phyloP scores from a whole-genome alignment of 257 asterid genomes.

The Jacaranda copaia region DNA sequence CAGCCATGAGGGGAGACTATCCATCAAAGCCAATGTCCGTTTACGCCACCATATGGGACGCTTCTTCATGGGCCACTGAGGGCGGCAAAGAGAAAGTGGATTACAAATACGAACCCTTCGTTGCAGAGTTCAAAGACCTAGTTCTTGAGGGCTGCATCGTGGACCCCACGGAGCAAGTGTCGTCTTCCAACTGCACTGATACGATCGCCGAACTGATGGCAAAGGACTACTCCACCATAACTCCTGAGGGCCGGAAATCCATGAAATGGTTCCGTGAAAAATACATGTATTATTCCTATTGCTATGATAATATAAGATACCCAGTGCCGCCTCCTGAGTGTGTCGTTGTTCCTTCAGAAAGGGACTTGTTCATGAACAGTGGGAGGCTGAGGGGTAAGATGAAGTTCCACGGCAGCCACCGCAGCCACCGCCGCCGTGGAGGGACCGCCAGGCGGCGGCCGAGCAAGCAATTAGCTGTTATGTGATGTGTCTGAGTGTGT shows the following conservation, averaged over 20 bases:
- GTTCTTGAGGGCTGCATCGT: slow-evolving; percentile 82
- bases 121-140: slow-evolving; percentile 68
- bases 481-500: background rate
- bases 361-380: slow-evolving; percentile 50
- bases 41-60: slow-evolving; percentile 97
- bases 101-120: slow-evolving; percentile 75
- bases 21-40: slow-evolving; percentile 95
- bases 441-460: slow-evolving; percentile 13
- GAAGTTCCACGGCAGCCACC: slow-evolving; percentile 60
- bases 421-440: slow-evolving; percentile 44
- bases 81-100: slow-evolving; percentile 86
- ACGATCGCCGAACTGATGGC: slow-evolving; percentile 38
- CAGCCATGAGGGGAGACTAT: slow-evolving; percentile 73
- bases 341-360: slow-evolving; percentile 65
- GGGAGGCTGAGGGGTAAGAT: slow-evolving; percentile 71
- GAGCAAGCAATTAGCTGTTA: background rate
- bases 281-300: slow-evolving; percentile 82
- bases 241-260: slow-evolving; percentile 43
- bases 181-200: slow-evolving; percentile 76
- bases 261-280: slow-evolving; percentile 73
- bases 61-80: slow-evolving; percentile 90
- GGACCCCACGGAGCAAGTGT: slow-evolving; percentile 74
- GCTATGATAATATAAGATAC: slow-evolving; percentile 79
- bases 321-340: slow-evolving; percentile 79
- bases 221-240: slow-evolving; percentile 51